Percentiles rank a stretch among this genome's conserved stretches.
Conservation (phyloP, 2,329 filamentous ascomycete genomes). For the Aspergillus brunneoviolaceus region DNA sequence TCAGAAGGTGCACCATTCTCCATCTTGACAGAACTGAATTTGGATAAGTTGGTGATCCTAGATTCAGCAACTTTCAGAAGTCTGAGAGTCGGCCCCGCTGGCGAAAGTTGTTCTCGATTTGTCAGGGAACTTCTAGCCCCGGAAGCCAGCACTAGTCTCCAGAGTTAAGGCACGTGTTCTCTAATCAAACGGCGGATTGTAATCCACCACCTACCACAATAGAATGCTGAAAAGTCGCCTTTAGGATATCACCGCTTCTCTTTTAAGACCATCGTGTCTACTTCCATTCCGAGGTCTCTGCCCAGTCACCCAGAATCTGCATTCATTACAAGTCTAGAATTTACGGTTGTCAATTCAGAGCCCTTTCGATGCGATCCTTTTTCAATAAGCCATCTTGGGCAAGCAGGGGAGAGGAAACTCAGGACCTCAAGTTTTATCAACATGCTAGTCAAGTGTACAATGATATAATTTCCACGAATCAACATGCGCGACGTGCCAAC, state of each 20-base stretch:
- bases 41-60: neutral
- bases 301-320: neutral
- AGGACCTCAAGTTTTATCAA: constrained; percentile 48
- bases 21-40: constrained; percentile 51
- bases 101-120: neutral
- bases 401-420: constrained; percentile 36
- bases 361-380: constrained; percentile 44
- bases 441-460: constrained; percentile 49
- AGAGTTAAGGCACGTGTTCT: neutral
- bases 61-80: neutral
- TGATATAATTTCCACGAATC: constrained; percentile 45
- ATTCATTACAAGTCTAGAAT: neutral
- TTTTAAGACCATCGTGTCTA: neutral
- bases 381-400: constrained; percentile 59
- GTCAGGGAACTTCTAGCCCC: neutral
- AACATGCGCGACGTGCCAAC: constrained; percentile 28
- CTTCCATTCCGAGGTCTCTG: neutral
- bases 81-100: neutral
- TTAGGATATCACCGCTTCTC: no score
- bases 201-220: no score
- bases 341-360: neutral
- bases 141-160: no score
- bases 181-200: neutral
- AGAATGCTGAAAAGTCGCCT: no score
- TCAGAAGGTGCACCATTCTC: constrained; percentile 71